Conservation (phyloP, 352 stramenopile genomes). For the Globisporangium middletonii region DNA sequence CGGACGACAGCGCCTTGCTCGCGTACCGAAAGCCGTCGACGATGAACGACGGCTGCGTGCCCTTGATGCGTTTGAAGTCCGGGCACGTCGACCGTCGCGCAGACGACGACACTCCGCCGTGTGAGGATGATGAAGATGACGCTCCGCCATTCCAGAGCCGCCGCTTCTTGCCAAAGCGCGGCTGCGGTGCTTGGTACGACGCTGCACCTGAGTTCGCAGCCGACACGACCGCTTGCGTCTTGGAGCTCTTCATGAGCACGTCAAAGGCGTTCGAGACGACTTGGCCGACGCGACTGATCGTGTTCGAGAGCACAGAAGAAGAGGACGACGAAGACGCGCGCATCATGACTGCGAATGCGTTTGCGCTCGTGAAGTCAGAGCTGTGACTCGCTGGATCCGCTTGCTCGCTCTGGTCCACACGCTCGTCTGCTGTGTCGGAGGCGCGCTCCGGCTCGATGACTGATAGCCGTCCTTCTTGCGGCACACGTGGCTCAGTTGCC, state of each 20-base stretch:
- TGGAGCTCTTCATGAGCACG: slow-evolving; percentile 74
- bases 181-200: slow-evolving; percentile 13
- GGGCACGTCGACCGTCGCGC: slow-evolving; percentile 31
- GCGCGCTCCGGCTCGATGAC: background rate
- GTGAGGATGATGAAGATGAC: slow-evolving; percentile 9
- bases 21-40: slow-evolving; percentile 87
- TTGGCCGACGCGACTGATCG: slow-evolving; percentile 12
- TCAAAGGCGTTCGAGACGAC: slow-evolving; percentile 66
- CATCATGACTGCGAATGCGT: slow-evolving; percentile 65
- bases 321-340: slow-evolving; percentile 16
- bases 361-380: background rate
- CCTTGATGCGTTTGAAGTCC: slow-evolving; percentile 75
- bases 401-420: too few relatives aligned
- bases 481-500: background rate
- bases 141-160: background rate
- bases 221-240: slow-evolving; percentile 36
- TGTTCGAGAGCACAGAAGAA: slow-evolving; percentile 2
- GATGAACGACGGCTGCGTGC: slow-evolving; percentile 75
- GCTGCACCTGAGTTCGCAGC: slow-evolving; percentile 1
- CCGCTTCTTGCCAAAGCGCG: slow-evolving; percentile 21
- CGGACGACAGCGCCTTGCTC: slow-evolving; percentile 57
- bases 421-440: background rate
- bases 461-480: slow-evolving; percentile 3
- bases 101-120: background rate
- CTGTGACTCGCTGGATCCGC: too few relatives aligned